Evolutionary conservation across 2,329 filamentous ascomycete species (phyloP).

Genomic region (Alternaria infectoria): DNA sequence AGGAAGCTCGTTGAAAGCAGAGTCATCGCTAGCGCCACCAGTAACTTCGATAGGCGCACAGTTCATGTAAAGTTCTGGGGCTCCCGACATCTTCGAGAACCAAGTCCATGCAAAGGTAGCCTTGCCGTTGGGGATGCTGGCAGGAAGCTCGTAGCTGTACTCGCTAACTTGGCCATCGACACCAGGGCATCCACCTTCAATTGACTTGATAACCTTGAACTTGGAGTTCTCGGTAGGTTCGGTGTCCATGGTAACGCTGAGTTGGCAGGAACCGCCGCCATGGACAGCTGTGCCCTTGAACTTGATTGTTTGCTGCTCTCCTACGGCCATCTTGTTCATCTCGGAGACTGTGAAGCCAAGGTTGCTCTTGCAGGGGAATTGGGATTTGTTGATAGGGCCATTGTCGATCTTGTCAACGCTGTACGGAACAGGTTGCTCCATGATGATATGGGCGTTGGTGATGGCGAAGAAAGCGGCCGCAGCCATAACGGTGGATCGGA

Average conservation of each 20-base stretch:
- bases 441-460: constrained; percentile 75
- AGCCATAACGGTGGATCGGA: constrained; percentile 58
- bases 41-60: constrained; percentile 77
- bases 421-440: constrained; percentile 71
- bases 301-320: constrained; percentile 53
- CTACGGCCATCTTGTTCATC: constrained; percentile 63
- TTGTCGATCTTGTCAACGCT: constrained; percentile 62
- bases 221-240: constrained; percentile 60
- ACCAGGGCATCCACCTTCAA: constrained; percentile 84
- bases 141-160: constrained; percentile 75
- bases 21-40: constrained; percentile 57
- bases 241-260: constrained; percentile 73
- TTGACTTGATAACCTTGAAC: constrained; percentile 90
- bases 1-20: constrained; percentile 68
- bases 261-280: constrained; percentile 89
- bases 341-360: constrained; percentile 37
- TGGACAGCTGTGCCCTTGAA: constrained; percentile 63
- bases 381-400: constrained; percentile 63
- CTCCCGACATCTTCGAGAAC: constrained; percentile 40
- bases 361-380: constrained; percentile 75
- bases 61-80: constrained; percentile 68
- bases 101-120: constrained; percentile 90
- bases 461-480: constrained; percentile 60
- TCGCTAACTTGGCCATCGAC: constrained; percentile 63
- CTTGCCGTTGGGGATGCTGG: constrained; percentile 73